Base-by-base conservation (phyloP, 164 flowering plant genomes). In the Akebia trifoliata region DNA sequence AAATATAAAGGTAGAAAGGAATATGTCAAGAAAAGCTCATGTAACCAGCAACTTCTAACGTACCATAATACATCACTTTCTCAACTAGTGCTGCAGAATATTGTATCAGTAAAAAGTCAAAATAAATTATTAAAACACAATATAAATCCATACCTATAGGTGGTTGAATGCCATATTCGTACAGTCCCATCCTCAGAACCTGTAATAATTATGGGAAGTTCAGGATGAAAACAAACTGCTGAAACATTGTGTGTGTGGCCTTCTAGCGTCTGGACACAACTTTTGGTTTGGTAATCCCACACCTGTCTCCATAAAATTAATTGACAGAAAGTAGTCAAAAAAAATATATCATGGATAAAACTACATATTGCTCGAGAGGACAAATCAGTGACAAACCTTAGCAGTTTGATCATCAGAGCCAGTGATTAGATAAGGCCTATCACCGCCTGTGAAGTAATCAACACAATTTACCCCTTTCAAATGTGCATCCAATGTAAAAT, bases 401-500 rank as follows among this genome's bases (percentile, higher is more conserved):
- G 94, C 93, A 62, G 98, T 89, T 65, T 86, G 93, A 72, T 91
- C 98, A 82, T 91, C 98, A 59, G 98, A 91, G 29, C 98, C 98
- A 61, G 90, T 86, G 45, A 91, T 83, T 18, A 91, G 67, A 77
- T 78, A 89, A 20, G 90, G 98, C 62, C 82, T 85, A 67, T 85
- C 95, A 61, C 90, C 96, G 31, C 95, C 95, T 1, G 90, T 85
- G 64, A 86, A 86, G 76, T 86, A 91, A 70, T 88, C 95, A 31
- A 91, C 96, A 72, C 98, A 92, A 42, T 92, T 92, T 17, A 92
- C 95, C 43, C 98, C 98, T 79, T 92, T 88, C 69, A 71, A 62
- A 73, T 92, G 98, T 32, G 95, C 98, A 71, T 85, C 94, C 67
- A 92, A 50, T n/a, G 96, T 85, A 65, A 86, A 81, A 68, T 82